A percentile compares a stretch with the other conserved stretches of the same genome.
Evolutionary conservation across 345 rosid genomes (phyloP).

Genomic region (Eucalyptus pauciflora): DNA sequence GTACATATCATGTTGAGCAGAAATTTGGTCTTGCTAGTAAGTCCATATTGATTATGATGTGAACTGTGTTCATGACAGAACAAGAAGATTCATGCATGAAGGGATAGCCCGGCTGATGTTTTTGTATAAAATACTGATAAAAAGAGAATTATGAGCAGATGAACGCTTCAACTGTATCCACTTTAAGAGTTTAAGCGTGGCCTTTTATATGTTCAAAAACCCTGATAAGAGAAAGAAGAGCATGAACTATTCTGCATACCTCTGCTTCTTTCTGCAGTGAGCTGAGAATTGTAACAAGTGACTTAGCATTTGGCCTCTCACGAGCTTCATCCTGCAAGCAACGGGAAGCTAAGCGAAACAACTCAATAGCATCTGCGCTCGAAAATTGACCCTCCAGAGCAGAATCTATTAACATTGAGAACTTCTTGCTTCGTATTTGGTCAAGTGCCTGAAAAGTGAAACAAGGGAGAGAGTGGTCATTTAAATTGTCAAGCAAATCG

Average conservation of each 20-base stretch:
- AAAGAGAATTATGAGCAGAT: not conserved
- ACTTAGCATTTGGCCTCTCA: slow-evolving; percentile 37
- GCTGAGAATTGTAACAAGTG: slow-evolving; percentile 29
- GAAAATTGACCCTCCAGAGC: slow-evolving; percentile 39
- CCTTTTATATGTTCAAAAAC: not conserved
- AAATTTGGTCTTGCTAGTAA: not conserved
- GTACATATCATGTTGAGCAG: not conserved
- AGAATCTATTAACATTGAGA: slow-evolving; percentile 35
- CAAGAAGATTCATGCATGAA: not conserved
- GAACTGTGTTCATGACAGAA: not conserved
- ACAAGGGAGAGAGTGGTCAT: not conserved
- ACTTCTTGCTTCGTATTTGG: slow-evolving; percentile 33
- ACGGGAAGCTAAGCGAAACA: slow-evolving; percentile 33
- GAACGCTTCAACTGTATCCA: not conserved
- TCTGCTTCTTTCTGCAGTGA: slow-evolving; percentile 34
- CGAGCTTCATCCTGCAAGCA: slow-evolving; percentile 40
- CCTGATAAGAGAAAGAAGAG: not conserved
- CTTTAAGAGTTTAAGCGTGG: not conserved
- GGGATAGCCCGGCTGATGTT: not conserved
- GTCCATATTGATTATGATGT: not conserved
- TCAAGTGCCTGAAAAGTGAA: slow-evolving; percentile 29
- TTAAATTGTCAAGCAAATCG: not conserved
- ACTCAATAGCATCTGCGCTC: slow-evolving; percentile 33
- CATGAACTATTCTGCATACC: slow-evolving; percentile 1
- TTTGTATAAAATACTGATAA: not conserved